Conservation (phyloP, 768 basidiomycete genomes). For the Cystobasidium tubakii region DNA sequence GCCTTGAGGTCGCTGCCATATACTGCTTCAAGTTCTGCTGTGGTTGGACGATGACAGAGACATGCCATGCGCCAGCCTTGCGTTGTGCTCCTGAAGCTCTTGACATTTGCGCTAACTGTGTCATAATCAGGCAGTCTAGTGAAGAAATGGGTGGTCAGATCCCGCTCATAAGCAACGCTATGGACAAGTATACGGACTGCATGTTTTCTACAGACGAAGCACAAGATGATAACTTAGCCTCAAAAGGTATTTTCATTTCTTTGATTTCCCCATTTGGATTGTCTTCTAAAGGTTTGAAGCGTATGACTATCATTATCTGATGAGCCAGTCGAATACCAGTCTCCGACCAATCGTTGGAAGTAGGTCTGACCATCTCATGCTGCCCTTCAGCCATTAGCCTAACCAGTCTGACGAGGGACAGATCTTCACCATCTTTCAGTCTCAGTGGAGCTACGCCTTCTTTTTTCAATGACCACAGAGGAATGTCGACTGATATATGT, state of each 20-base stretch:
- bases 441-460: conserved; percentile 11
- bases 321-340: conserved; percentile 24
- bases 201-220: conserved; percentile 21
- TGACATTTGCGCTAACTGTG: not conserved
- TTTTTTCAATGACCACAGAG: conserved; percentile 14
- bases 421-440: conserved; percentile 16
- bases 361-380: conserved; percentile 17
- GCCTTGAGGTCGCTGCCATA: conserved; percentile 22
- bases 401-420: conserved; percentile 4
- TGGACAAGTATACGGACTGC: not conserved
- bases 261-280: conserved; percentile 4
- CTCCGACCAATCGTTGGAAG: conserved; percentile 14
- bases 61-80: conserved; percentile 10
- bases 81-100: not conserved
- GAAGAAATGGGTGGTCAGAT: not conserved
- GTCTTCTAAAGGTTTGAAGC: conserved; percentile 9
- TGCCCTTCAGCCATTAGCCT: conserved; percentile 1
- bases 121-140: conserved; percentile 17
- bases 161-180: not conserved
- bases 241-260: conserved; percentile 22
- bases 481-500: not conserved
- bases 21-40: conserved; percentile 16
- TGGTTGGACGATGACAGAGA: conserved; percentile 20
- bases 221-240: conserved; percentile 11
- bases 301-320: not conserved